phyloP scores from a whole-genome alignment of 1,284 basidiomycete species.

The Rugosomyces carneus region DNA sequence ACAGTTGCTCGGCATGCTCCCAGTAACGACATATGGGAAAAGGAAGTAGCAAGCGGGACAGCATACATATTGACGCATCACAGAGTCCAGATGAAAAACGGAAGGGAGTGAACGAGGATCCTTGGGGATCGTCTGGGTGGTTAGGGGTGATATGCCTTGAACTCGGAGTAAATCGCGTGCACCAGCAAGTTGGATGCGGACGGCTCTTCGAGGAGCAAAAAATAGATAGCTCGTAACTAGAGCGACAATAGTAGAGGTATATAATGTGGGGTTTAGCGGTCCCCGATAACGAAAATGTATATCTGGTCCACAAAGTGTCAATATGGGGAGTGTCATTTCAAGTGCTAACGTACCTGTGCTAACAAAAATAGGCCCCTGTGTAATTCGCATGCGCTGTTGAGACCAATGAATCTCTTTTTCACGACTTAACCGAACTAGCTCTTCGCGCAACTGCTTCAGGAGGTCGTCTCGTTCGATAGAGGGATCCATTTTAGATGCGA shows the following conservation, averaged over 20 bases:
- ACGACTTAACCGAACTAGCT: not conserved
- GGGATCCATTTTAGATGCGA: no score
- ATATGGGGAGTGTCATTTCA: no score
- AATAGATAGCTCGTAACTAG: constrained; percentile 8
- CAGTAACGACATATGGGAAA: constrained; percentile 5
- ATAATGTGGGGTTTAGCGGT: not conserved
- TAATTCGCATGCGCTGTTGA: not conserved
- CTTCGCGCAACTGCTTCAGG: no score
- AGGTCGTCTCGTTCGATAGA: no score
- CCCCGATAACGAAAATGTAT: not conserved
- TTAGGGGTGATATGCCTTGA: not conserved
- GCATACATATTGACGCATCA: constrained; percentile 5
- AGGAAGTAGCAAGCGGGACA: constrained; percentile 9
- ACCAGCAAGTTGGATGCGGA: constrained; percentile 7
- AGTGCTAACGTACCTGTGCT: constrained; percentile 1
- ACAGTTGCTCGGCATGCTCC: not conserved
- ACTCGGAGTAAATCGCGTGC: constrained; percentile 3
- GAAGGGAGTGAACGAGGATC: constrained; percentile 6
- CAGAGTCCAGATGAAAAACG: constrained; percentile 1
- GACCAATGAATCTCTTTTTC: constrained; percentile 1
- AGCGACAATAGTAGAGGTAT: constrained; percentile 1
- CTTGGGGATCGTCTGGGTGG: constrained; percentile 2
- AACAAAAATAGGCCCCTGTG: not conserved
- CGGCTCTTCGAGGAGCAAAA: constrained; percentile 9
- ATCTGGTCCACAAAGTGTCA: not conserved